Conservation (phyloP, 257 asterid species). For the Paraleonurus japonicus region DNA sequence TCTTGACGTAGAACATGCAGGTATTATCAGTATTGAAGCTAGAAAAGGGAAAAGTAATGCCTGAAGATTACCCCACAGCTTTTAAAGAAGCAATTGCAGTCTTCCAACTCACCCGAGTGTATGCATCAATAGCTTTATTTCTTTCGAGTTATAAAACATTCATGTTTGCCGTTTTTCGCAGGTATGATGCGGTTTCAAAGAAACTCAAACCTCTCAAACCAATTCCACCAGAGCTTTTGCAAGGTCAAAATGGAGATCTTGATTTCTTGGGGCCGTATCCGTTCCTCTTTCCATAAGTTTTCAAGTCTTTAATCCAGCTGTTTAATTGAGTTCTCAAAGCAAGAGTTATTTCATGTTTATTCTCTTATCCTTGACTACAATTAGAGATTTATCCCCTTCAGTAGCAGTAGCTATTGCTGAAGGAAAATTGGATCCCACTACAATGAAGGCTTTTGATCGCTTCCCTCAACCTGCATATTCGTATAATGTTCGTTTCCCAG, state of each 20-base stretch:
- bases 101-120: slow-evolving; percentile 74
- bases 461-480: slow-evolving; percentile 26
- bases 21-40: slow-evolving; percentile 56
- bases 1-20: too few relatives aligned
- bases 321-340: background rate
- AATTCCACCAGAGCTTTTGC: slow-evolving; percentile 54
- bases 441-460: slow-evolving; percentile 69
- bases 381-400: slow-evolving; percentile 56
- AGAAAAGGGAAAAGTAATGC: slow-evolving; percentile 61
- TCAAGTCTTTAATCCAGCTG: too few relatives aligned
- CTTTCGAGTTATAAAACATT: background rate
- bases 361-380: slow-evolving; percentile 42
- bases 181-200: slow-evolving; percentile 66
- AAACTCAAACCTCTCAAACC: slow-evolving; percentile 66
- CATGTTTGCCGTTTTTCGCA: slow-evolving; percentile 29
- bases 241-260: slow-evolving; percentile 42
- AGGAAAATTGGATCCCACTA: slow-evolving; percentile 69
- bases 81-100: slow-evolving; percentile 75
- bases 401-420: slow-evolving; percentile 66
- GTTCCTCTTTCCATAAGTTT: slow-evolving; percentile 25
- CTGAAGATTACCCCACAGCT: slow-evolving; percentile 59
- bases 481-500: slow-evolving; percentile 21
- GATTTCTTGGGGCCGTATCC: slow-evolving; percentile 94
- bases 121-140: slow-evolving; percentile 25
- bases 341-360: background rate